phyloP scores from a whole-genome alignment of 2,329 filamentous ascomycete species.

The Aspergillus quadrilineatus region DNA sequence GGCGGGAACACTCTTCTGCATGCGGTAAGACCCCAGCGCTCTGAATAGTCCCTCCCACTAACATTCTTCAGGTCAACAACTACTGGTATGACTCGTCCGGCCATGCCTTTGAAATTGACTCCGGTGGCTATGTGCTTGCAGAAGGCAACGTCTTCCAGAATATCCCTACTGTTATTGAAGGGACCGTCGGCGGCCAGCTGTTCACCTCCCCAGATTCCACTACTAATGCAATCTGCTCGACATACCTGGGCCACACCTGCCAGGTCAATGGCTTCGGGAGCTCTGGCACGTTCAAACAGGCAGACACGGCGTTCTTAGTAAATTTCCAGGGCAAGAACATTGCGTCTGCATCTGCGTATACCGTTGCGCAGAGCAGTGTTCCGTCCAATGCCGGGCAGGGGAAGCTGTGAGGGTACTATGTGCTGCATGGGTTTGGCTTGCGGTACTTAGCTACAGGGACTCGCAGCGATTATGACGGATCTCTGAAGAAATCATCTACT shows the following conservation, averaged over 20 bases:
- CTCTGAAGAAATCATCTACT: no score
- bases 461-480: no score
- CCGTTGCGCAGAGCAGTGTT: not conserved
- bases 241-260: constrained; percentile 26
- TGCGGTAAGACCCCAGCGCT: constrained; percentile 32
- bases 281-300: constrained; percentile 3
- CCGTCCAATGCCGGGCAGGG: not conserved
- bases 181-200: constrained; percentile 37
- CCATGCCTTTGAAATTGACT: constrained; percentile 57
- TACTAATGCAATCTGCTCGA: constrained; percentile 14
- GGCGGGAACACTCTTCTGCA: constrained; percentile 57
- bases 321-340: constrained; percentile 7
- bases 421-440: no score
- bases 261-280: constrained; percentile 2
- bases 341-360: constrained; percentile 6
- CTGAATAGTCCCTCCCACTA: not conserved
- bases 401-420: not conserved
- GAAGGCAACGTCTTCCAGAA: constrained; percentile 62
- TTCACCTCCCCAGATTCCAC: constrained; percentile 35
- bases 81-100: constrained; percentile 57
- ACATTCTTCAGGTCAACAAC: constrained; percentile 49
- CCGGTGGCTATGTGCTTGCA: constrained; percentile 49
- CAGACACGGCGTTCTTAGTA: constrained; percentile 6
- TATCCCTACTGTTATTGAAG: constrained; percentile 40
- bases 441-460: no score